Evolutionary conservation across 1,284 basidiomycete genomes (phyloP), one percentile per base, ranked within the genome.

Genomic region (Volvariella surrecta): DNA sequence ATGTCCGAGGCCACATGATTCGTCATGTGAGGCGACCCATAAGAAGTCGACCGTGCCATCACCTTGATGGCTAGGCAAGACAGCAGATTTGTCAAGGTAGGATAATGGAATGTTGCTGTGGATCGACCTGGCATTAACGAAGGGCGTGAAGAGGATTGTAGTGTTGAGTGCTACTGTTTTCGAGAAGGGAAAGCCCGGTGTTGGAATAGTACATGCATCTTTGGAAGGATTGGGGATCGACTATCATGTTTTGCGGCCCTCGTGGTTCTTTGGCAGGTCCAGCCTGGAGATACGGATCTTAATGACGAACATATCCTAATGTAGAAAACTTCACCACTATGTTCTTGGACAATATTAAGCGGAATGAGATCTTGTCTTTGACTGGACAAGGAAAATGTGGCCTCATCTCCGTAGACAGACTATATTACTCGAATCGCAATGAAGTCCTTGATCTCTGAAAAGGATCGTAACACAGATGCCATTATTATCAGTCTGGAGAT

Each of bases 221-320:
- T 44, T 65, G 6, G 50, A 45, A 1, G 47, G 52, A 19, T 43
- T 50, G 6, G 54, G 51, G 1, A 54, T 63, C 24, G 55, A 62
- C n/a, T 63, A 56, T 37, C 50, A 50, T 19, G 54, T 58, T 10
- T 43, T 64, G 10, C 46, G 59, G n/a, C 58, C 62, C 2, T 57
- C 59, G 4, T 63, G 59, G 58, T 65, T 63, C 46, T 54, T 58
- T n/a, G 54, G 57, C 56, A 46, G 19, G 34, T 35, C 34, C 24
- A 11, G 24, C 24, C 6, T 28, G 6, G 24, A 6, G 24, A 28
- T 28, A 11, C 16, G n/a, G 28, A 34, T 9, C 18, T 35, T 15
- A 6, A 15, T n/a, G n/a, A 28, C 30, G n/a, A 32, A n/a, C 11
- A 20, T 32, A 2, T 28, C 15, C 7, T 4, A 6, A 8, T 42